Evolutionary conservation across 1,139 yeast genomes (phyloP).

Genomic region (Saccharomyces uvarum): DNA sequence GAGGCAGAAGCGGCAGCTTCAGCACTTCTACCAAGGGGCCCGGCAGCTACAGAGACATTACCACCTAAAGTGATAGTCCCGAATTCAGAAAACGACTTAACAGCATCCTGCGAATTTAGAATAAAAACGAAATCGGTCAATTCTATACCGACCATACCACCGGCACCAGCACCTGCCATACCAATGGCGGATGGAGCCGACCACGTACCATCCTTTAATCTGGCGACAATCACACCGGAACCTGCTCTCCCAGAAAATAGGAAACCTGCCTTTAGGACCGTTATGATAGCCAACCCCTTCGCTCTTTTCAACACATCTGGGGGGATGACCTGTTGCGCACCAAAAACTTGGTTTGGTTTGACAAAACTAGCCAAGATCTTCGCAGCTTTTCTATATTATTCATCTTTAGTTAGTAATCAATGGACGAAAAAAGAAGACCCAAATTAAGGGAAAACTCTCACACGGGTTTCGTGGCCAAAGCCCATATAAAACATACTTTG

Average conservation of each 20-base stretch:
- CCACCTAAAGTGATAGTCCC: slow-evolving; percentile 96
- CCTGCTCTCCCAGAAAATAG: slow-evolving; percentile 96
- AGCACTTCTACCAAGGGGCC: slow-evolving; percentile 94
- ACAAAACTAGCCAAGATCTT: slow-evolving; percentile 81
- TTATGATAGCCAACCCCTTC: slow-evolving; percentile 82
- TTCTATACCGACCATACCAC: slow-evolving; percentile 96
- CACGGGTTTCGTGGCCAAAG: neutral
- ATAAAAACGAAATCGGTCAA: slow-evolving; percentile 94
- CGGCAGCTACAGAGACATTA: slow-evolving; percentile 94
- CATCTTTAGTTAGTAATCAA: neutral
- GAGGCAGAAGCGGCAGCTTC: slow-evolving; percentile 98
- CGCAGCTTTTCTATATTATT: slow-evolving; percentile 70
- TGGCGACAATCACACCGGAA: slow-evolving; percentile 88
- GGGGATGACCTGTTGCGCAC: slow-evolving; percentile 85
- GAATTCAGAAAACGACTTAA: slow-evolving; percentile 85
- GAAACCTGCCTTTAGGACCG: slow-evolving; percentile 93
- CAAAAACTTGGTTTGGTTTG: slow-evolving; percentile 90
- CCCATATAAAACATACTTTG: slow-evolving; percentile 49
- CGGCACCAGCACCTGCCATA: slow-evolving; percentile 98
- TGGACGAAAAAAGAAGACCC: neutral
- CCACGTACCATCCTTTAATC: slow-evolving; percentile 93
- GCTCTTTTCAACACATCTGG: slow-evolving; percentile 83
- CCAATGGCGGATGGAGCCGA: slow-evolving; percentile 96
- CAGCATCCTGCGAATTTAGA: slow-evolving; percentile 78
- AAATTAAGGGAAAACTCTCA: neutral